Evolutionary conservation across 163 green algal species (phyloP), one percentile per base, ranked within the genome.

Genomic region (Prototheca cutis): DNA sequence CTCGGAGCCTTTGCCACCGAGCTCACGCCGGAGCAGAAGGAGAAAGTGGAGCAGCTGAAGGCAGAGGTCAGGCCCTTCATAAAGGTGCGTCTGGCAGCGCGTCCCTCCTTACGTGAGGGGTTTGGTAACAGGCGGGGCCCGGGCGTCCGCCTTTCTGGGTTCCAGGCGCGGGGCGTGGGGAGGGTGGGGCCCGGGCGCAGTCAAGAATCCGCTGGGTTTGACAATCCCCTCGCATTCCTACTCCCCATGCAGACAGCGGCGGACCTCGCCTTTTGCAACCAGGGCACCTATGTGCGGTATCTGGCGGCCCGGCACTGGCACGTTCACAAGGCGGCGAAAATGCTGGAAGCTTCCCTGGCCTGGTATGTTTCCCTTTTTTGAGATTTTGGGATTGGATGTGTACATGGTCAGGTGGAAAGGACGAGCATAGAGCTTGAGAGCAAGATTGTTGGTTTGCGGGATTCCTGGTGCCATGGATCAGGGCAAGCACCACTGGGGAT

Each of bases 281-380:
- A 79, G 19, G 74, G 71, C 51, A 86, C 75, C 1, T 86, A 88
- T 62, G 72, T 84, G 23, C 75, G 84, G 6, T 92, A 89, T 61
- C 49, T 92, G 23, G 63, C 76, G 6, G 83, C 84, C 1, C 70
- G 84, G 55, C 28, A 53, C 24, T 88, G 81, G 77, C 72, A 82
- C 48, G 24, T 90, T 1, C n/a, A 66, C 15, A 83, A 84, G 40
- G 83, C 84, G 2, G 34, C 65, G 6, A 84, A 82, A 36, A 86
- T 89, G 80, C 68, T 89, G 29, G 33, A 56, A 2, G 81, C 67
- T 0, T 88, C 80, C 3, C 55, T 90, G 19, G 42, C 79, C 36
- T 91, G 82, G 80, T 83, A 33, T 66, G 66, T 30, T 3, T 10
- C 15, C 28, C 4, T 47, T 45, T n/a, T n/a, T n/a, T n/a, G n/a